phyloP scores from a whole-genome alignment of 2,329 filamentous ascomycete species.

The Colletotrichum gigasporum region DNA sequence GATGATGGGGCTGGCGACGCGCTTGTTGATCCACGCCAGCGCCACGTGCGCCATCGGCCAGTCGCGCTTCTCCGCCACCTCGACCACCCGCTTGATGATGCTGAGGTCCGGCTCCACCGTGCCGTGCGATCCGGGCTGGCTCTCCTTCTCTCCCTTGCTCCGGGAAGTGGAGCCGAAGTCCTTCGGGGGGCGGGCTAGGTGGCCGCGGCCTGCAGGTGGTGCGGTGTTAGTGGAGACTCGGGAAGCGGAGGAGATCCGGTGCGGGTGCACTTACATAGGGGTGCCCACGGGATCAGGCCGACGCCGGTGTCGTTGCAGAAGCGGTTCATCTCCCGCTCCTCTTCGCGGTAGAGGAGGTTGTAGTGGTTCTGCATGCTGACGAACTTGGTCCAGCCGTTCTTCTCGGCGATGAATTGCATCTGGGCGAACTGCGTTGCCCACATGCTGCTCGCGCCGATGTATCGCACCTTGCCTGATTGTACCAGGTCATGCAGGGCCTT shows the following conservation, averaged over 20 bases:
- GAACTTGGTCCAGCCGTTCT: constrained; percentile 65
- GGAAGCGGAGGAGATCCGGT: background rate
- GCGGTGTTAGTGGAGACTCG: background rate
- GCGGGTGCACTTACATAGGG: constrained; percentile 14
- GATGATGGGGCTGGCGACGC: constrained; percentile 66
- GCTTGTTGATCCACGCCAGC: constrained; percentile 68
- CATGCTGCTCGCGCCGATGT: constrained; percentile 62
- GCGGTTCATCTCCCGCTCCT: constrained; percentile 56
- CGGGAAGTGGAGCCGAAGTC: constrained; percentile 31
- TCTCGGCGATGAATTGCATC: constrained; percentile 61
- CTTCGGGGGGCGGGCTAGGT: constrained; percentile 40
- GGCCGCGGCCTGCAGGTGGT: constrained; percentile 34
- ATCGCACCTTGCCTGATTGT: constrained; percentile 64
- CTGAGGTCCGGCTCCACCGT: constrained; percentile 44
- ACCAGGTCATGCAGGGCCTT: constrained; percentile 69
- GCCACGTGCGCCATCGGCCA: constrained; percentile 72
- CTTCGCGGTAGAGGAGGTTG: constrained; percentile 66
- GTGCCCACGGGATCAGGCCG: constrained; percentile 46
- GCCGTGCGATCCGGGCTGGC: constrained; percentile 34
- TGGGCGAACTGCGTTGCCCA: constrained; percentile 57
- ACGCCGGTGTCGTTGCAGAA: constrained; percentile 54
- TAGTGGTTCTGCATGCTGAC: constrained; percentile 67
- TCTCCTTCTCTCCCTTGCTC: constrained; percentile 45
- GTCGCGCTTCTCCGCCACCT: constrained; percentile 65
- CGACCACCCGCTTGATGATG: constrained; percentile 52